Conservation (phyloP, 108 stramenopile species). For the Schizochytrium sp. region DNA sequence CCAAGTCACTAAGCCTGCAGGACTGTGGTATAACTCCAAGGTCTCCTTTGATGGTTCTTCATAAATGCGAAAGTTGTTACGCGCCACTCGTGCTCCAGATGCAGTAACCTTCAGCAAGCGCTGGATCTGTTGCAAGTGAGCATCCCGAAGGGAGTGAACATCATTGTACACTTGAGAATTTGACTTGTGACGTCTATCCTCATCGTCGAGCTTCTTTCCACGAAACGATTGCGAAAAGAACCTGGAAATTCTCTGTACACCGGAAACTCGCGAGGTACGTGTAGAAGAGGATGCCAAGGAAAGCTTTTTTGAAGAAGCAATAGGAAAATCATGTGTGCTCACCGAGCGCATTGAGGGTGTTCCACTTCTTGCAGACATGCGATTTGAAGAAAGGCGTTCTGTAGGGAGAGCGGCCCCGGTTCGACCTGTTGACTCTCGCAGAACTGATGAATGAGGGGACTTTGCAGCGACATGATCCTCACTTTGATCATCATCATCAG, state of each 20-base stretch:
- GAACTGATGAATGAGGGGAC: too few relatives aligned
- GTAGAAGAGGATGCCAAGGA: too few relatives aligned
- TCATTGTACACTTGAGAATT: neutral
- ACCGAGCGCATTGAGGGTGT: too few relatives aligned
- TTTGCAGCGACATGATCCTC: too few relatives aligned
- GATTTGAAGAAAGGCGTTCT: too few relatives aligned
- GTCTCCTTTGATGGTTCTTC: slow-evolving; percentile 48
- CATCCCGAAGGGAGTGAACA: neutral
- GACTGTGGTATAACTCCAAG: neutral
- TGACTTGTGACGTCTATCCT: neutral
- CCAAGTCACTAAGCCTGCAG: neutral
- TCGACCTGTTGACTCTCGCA: too few relatives aligned
- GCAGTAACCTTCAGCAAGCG: slow-evolving; percentile 19
- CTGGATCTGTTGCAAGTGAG: slow-evolving; percentile 42
- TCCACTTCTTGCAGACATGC: too few relatives aligned
- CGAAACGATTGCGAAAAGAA: slow-evolving; percentile 6
- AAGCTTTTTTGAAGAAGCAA: too few relatives aligned
- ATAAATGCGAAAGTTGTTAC: neutral
- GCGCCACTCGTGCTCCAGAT: neutral
- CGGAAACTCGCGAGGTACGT: neutral
- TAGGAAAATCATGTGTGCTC: too few relatives aligned
- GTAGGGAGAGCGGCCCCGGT: too few relatives aligned
- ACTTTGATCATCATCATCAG: too few relatives aligned
- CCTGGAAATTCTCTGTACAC: neutral
- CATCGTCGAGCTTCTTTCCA: neutral